A percentile compares a stretch with the other conserved stretches of the same genome.
These are phyloP conservation scores for Nothophaeocryptopus gaeumannii DNA, from an alignment of 2,329 filamentous ascomycete genomes.

Conservation along the genomic window DNA sequence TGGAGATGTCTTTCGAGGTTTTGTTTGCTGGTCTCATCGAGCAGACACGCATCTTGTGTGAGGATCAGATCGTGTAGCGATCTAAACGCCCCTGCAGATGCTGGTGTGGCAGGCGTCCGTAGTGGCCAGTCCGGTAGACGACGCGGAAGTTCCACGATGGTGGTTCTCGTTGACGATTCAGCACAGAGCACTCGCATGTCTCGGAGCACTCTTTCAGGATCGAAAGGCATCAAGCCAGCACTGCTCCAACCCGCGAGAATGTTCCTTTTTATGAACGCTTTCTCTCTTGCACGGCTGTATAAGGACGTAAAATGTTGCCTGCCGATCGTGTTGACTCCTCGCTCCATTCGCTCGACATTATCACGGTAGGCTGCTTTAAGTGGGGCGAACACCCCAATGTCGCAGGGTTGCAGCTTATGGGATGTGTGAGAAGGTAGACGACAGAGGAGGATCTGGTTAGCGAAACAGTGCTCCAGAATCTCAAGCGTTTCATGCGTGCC, in stretches of 20 bases:
- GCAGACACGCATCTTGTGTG: too few relatives aligned
- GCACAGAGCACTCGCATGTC: too few relatives aligned
- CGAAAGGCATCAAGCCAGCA: constrained; percentile 31
- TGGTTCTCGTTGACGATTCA: too few relatives aligned
- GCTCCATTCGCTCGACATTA: constrained; percentile 12
- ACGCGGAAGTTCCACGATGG: too few relatives aligned
- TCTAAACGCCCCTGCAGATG: too few relatives aligned
- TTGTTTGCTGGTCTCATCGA: too few relatives aligned
- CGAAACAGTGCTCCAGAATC: constrained; percentile 29
- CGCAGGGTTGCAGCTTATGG: not conserved
- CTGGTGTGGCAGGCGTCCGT: too few relatives aligned
- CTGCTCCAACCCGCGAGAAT: constrained; percentile 28
- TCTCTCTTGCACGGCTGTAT: not conserved
- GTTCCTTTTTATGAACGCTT: not conserved
- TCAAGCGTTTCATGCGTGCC: constrained; percentile 35
- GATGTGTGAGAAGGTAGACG: constrained; percentile 29
- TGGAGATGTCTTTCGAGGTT: too few relatives aligned
- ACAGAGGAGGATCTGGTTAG: constrained; percentile 37
- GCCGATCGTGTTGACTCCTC: not conserved
- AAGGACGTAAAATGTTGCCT: not conserved
- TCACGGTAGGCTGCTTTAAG: constrained; percentile 12
- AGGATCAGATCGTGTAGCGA: too few relatives aligned
- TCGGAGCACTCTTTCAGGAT: too few relatives aligned
- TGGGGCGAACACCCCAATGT: not conserved
- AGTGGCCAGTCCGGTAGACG: too few relatives aligned